A percentile compares a stretch with the other conserved stretches of the same genome.
Conservation (phyloP, 257 asterid genomes). For the Mitragyna speciosa region DNA sequence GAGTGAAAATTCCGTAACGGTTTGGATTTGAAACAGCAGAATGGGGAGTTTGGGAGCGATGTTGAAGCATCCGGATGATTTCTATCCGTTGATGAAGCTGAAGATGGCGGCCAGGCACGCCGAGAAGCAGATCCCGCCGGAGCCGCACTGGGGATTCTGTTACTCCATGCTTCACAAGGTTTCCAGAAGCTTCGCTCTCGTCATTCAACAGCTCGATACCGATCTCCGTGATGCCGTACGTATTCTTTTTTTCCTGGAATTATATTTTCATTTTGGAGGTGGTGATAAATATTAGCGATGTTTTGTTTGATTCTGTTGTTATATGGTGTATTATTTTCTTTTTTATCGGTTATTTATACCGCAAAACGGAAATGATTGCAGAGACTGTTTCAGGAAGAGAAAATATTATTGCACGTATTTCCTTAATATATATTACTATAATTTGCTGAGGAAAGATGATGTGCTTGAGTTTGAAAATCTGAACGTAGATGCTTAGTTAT, state of each 20-base stretch:
- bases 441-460: not conserved
- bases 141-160: slow-evolving; percentile 96
- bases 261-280: not conserved
- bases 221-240: slow-evolving; percentile 97
- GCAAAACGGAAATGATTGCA: not conserved
- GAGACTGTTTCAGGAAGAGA: not conserved
- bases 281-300: not conserved
- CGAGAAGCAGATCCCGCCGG: slow-evolving; percentile 85
- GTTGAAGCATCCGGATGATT: slow-evolving; percentile 79
- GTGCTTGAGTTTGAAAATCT: not conserved
- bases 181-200: slow-evolving; percentile 83
- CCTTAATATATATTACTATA: not conserved
- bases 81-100: slow-evolving; percentile 79
- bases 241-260: not conserved
- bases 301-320: not conserved
- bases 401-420: not conserved
- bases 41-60: slow-evolving; percentile 78
- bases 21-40: slow-evolving; percentile 7
- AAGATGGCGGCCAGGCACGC: slow-evolving; percentile 66
- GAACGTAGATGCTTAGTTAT: not conserved
- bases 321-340: not conserved
- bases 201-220: slow-evolving; percentile 87
- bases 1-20: slow-evolving; percentile 13
- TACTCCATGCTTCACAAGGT: slow-evolving; percentile 87
- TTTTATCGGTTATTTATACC: not conserved